A percentile compares a stretch with the other conserved stretches of the same genome.
These are phyloP conservation scores for Wickerhamiella brachini DNA, from an alignment of 805 yeast species.

Conservation along the genomic window DNA sequence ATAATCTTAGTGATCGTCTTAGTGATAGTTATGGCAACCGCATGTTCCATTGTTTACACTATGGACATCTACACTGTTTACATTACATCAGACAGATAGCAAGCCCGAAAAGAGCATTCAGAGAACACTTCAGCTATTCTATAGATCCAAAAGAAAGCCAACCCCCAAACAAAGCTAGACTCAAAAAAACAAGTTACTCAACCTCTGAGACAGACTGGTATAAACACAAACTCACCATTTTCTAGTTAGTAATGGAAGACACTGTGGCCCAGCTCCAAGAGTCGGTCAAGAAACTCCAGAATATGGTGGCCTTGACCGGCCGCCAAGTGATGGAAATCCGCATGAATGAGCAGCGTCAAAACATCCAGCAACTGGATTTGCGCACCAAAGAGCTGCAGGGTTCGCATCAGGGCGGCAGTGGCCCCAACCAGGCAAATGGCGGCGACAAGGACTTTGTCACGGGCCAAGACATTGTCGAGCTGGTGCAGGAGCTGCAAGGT, in stretches of 20 bases:
- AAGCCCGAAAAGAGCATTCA: no score
- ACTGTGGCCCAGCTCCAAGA: conserved; percentile 22
- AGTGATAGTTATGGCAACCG: no score
- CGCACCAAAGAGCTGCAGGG: conserved; percentile 18
- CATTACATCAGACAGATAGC: no score
- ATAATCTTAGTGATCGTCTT: no score
- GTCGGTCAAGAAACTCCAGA: conserved; percentile 52
- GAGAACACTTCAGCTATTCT: no score
- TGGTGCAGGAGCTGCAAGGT: conserved; percentile 81
- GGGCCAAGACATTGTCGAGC: conserved; percentile 71
- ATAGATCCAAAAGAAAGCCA: no score
- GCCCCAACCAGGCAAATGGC: conserved; percentile 8
- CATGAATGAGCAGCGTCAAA: conserved; percentile 35
- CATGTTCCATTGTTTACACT: no score
- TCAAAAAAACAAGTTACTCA: no score
- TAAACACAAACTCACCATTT: neutral
- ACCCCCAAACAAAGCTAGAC: no score
- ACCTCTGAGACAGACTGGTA: no score
- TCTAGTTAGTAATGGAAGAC: neutral
- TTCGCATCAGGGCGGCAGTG: conserved; percentile 2
- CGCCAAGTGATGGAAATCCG: conserved; percentile 62
- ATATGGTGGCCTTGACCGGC: conserved; percentile 62
- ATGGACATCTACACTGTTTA: no score
- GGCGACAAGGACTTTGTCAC: conserved; percentile 31
- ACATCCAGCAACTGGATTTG: conserved; percentile 12